Evolutionary conservation across 768 basidiomycete genomes (phyloP), one percentile per base, ranked within the genome.

Genomic region (Myochromella boudieri): DNA sequence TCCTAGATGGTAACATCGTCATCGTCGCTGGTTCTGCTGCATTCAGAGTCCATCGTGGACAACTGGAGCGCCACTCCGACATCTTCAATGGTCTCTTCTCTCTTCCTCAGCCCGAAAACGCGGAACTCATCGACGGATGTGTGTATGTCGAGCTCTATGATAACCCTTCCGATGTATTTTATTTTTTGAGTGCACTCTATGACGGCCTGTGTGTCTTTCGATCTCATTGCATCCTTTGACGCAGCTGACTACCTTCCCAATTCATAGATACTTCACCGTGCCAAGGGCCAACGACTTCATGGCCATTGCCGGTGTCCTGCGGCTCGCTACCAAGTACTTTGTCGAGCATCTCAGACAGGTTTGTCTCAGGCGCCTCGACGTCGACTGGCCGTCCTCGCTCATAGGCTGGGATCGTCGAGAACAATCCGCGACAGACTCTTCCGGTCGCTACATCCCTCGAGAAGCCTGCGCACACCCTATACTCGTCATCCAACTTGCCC

Each of bases 11-110:
- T 9, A 89, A 87, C 57, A 67, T 87, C 33, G 67, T 87, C 42
- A 72, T 89, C 42, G 63, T 86, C 42, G 75, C 81, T 1, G 76
- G 74, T 0, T 62, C 64, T 15, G 76, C 76, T 10, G 80, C 76
- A 0, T 89, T 88, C 74, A 87, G 83, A 52, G 84, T 89, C 3
- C 87, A 89, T 57, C 76, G 78, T 4, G 85, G 87, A 0, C 84
- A 87, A 54, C 75, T 91, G 20, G 76, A 76, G 47, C 77, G 88
- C 4, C 87, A 90, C 49, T 88, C 87, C 0, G 87, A 89, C 31
- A 72, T 90, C n/a, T 90, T 91, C 62, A 71, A 73, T 48, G 82
- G 77, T 50, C 66, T 88, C 48, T 80, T 91, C 53, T 69, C 76
- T 1, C 63, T 90, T 7, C 85, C 85, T 3, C 82, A 81, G 49